Conservation (phyloP, 805 yeast genomes). For the Saccharomycopsis fermentans region DNA sequence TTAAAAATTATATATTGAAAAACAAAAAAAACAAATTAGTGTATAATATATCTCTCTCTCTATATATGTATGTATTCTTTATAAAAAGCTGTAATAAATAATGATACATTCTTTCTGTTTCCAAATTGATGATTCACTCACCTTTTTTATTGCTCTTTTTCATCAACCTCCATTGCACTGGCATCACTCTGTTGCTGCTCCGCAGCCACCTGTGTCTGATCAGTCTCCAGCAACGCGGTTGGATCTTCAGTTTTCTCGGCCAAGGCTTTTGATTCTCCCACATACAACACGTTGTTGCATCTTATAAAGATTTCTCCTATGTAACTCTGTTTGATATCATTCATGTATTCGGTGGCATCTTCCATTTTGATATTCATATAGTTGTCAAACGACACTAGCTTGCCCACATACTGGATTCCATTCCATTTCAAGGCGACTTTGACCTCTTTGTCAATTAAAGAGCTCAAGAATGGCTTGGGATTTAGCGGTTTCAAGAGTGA, state of each 20-base stretch:
- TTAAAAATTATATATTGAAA: too few species aligned
- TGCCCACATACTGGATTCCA: slow-evolving; percentile 77
- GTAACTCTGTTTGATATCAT: slow-evolving; percentile 38
- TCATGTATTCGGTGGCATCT: slow-evolving; percentile 44
- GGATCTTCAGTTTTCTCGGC: background rate
- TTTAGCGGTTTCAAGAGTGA: slow-evolving; percentile 31
- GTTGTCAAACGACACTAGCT: slow-evolving; percentile 68
- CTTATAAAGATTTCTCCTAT: slow-evolving; percentile 78
- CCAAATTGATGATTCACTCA: background rate
- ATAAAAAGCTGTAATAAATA: too few species aligned
- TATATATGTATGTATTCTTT: too few species aligned
- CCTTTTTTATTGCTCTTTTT: background rate
- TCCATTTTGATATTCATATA: slow-evolving; percentile 83
- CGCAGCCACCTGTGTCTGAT: background rate
- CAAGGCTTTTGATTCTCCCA: slow-evolving; percentile 32
- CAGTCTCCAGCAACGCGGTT: background rate
- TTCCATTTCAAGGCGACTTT: slow-evolving; percentile 84
- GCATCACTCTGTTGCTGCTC: background rate
- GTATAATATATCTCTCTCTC: too few species aligned
- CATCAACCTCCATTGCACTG: slow-evolving; percentile 7
- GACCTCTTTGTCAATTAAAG: slow-evolving; percentile 60
- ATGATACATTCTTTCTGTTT: too few species aligned
- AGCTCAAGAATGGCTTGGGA: slow-evolving; percentile 83
- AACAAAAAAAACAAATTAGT: too few species aligned
- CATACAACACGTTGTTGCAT: slow-evolving; percentile 83